Evolutionary conservation across 2,329 filamentous ascomycete species (phyloP).

Genomic region (Achaetomium macrosporum): DNA sequence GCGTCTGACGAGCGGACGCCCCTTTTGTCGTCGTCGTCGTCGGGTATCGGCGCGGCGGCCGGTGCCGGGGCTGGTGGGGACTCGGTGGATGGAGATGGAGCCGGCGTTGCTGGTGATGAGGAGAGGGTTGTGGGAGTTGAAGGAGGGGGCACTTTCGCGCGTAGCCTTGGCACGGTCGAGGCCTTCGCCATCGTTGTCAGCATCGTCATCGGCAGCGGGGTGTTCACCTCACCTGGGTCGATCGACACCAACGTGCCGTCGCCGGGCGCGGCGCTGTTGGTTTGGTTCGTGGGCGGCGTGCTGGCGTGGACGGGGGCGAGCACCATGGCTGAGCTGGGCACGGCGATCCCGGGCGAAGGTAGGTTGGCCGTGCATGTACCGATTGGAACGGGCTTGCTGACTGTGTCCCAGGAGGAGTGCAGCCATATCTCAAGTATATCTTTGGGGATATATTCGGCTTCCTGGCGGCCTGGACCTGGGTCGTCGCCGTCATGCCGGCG

Average conservation of each 20-base stretch:
- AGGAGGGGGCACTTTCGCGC: slow-evolving; percentile 30
- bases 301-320: slow-evolving; percentile 59
- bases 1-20: slow-evolving; percentile 3
- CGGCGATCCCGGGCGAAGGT: slow-evolving; percentile 57
- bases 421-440: slow-evolving; percentile 56
- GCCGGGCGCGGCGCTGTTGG: slow-evolving; percentile 49
- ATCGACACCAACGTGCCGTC: slow-evolving; percentile 60
- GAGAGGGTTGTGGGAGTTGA: background rate
- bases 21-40: background rate
- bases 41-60: too few relatives aligned
- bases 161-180: slow-evolving; percentile 42
- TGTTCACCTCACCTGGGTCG: slow-evolving; percentile 59
- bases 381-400: background rate
- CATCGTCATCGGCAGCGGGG: slow-evolving; percentile 58
- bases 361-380: background rate
- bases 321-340: slow-evolving; percentile 58
- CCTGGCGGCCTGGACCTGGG: slow-evolving; percentile 59
- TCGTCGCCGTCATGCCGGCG: slow-evolving; percentile 58
- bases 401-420: slow-evolving; percentile 45
- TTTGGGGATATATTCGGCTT: slow-evolving; percentile 59
- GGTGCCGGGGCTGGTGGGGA: background rate
- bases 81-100: background rate
- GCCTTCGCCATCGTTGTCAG: slow-evolving; percentile 56
- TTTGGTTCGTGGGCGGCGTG: slow-evolving; percentile 57
- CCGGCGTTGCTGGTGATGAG: background rate